These are phyloP conservation scores for Gossypium thurberi DNA, from an alignment of 345 rosid genomes.

Conservation along the genomic window DNA sequence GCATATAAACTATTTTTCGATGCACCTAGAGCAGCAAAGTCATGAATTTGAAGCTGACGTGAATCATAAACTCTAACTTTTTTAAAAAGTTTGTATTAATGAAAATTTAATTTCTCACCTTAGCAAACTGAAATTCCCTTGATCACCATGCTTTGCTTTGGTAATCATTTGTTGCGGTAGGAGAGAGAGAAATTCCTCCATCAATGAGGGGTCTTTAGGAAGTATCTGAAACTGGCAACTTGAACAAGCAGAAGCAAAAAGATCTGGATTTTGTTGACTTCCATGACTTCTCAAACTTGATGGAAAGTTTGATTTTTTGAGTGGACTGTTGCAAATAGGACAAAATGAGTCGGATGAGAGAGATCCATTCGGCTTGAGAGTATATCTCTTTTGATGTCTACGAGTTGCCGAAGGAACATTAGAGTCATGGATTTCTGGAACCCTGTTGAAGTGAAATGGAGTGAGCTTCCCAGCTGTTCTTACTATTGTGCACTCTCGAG, in stretches of 20 bases:
- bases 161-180: slow-evolving; percentile 51
- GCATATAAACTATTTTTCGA: neutral
- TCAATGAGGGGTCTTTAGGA: slow-evolving; percentile 50
- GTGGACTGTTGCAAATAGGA: slow-evolving; percentile 68
- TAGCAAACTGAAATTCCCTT: slow-evolving; percentile 28
- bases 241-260: slow-evolving; percentile 49
- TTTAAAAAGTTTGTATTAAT: neutral
- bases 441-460: slow-evolving; percentile 79
- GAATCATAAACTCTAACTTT: neutral
- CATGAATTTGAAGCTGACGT: neutral
- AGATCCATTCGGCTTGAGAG: slow-evolving; percentile 50
- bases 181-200: slow-evolving; percentile 47
- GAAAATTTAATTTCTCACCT: slow-evolving; percentile 43
- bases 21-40: neutral
- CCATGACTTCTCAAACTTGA: slow-evolving; percentile 20
- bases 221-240: slow-evolving; percentile 87
- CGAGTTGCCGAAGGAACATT: slow-evolving; percentile 68
- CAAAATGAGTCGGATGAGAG: slow-evolving; percentile 75
- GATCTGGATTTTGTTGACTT: slow-evolving; percentile 21
- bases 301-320: slow-evolving; percentile 32
- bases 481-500: slow-evolving; percentile 80
- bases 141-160: slow-evolving; percentile 27
- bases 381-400: slow-evolving; percentile 73
- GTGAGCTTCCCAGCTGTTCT: slow-evolving; percentile 90
- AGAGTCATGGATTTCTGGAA: slow-evolving; percentile 60